These are phyloP conservation scores for Ogataea paraovalis DNA, from an alignment of 805 yeast species.

Conservation along the genomic window DNA sequence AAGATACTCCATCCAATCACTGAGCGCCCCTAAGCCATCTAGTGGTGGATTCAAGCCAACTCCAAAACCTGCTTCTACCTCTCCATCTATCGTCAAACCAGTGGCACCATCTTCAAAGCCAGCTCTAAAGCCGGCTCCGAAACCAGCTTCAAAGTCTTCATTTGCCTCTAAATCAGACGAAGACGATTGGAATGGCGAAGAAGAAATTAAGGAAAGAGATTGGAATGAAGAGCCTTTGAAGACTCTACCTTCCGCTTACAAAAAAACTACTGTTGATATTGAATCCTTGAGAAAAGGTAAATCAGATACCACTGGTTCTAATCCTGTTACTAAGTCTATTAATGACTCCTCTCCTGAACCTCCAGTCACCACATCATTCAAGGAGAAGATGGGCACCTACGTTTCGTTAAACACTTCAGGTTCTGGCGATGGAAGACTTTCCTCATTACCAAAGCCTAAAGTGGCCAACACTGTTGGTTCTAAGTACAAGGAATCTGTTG, in stretches of 20 bases:
- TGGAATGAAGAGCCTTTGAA: conserved; percentile 46
- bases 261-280: conserved; percentile 61
- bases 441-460: conserved; percentile 63
- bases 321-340: conserved; percentile 20
- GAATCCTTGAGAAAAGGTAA: conserved; percentile 48
- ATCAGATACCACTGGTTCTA: conserved; percentile 39
- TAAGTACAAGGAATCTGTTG: conserved; percentile 38
- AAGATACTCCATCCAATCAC: conserved; percentile 67
- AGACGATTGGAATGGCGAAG: conserved; percentile 74
- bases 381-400: conserved; percentile 37
- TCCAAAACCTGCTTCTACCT: conserved; percentile 38
- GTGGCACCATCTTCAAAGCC: conserved; percentile 19
- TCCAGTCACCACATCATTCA: conserved; percentile 44
- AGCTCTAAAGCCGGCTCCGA: conserved; percentile 11
- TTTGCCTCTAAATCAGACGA: conserved; percentile 11
- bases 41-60: conserved; percentile 27
- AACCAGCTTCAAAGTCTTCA: conserved; percentile 2
- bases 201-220: conserved; percentile 52
- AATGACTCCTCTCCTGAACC: conserved; percentile 20
- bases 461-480: conserved; percentile 46
- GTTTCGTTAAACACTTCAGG: conserved; percentile 16
- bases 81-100: no score
- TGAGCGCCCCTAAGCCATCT: conserved; percentile 18
- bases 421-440: conserved; percentile 43
- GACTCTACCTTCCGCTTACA: conserved; percentile 57